Percentiles rank a stretch among this genome's conserved stretches.
phyloP scores from a whole-genome alignment of 331 rosid species.

The Malus hybrid region DNA sequence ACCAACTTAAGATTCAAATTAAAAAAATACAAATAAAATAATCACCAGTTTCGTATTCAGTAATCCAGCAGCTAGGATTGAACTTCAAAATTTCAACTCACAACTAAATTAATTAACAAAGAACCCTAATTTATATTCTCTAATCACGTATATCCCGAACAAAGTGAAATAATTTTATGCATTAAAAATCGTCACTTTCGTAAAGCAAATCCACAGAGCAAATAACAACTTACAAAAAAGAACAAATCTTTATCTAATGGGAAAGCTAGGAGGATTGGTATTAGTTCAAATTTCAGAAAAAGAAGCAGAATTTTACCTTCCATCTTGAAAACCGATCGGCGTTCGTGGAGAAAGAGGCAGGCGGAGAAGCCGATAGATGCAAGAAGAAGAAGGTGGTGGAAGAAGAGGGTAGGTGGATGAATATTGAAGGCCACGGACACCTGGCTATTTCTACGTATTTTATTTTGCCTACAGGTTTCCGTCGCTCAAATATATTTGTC shows the following conservation, averaged over 20 bases:
- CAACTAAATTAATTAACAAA: neutral
- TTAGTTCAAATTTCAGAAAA: neutral
- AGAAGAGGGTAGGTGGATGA: neutral
- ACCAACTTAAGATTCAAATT: neutral
- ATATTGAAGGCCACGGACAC: neutral
- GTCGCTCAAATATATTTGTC: neutral
- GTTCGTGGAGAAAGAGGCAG: neutral
- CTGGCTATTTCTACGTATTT: neutral
- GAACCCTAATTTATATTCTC: neutral
- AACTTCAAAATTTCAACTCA: neutral
- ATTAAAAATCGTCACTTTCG: neutral
- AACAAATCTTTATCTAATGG: neutral
- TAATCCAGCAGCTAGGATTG: slow-evolving; percentile 1
- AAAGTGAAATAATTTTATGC: neutral
- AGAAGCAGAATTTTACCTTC: neutral
- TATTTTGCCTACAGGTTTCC: neutral
- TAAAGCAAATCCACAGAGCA: neutral
- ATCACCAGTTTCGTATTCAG: neutral
- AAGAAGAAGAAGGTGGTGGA: neutral
- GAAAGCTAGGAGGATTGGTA: neutral
- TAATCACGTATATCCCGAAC: neutral
- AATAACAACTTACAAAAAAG: neutral
- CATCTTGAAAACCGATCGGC: neutral
- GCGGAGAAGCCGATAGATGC: slow-evolving; percentile 6
- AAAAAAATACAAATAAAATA: neutral